Base-by-base conservation (phyloP, 2,329 filamentous ascomycete genomes). In the Lasiodiplodia sp. region DNA sequence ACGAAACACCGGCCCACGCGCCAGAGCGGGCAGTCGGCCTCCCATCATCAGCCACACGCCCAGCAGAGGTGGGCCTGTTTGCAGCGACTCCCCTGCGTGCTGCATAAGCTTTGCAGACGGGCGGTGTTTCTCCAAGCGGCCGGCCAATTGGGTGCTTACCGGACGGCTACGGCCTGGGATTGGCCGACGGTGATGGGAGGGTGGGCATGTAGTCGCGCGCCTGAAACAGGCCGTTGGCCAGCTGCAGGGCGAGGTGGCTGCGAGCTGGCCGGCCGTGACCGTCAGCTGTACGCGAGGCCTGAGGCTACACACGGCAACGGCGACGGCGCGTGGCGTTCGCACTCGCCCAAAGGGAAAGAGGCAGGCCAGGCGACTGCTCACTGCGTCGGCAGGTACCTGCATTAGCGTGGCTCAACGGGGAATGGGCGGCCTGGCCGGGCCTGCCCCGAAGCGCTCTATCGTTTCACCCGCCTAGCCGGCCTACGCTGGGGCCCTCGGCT, bases 391-490 rank as follows among this genome's bases (percentile, higher is more conserved):
- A 37, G 23, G 63, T 66, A 55, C 63, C 63, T 66, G 63, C 63
- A 47, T 55, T 66, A 66, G 63, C 31, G 63, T 34, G 16, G 49
- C 49, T 38, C 16, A 21, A 21, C 62, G n/a, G 40, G 47, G 62
- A 40, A 44, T 14, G 40, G 40, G 40, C 58, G 34, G 58, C 58
- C 14, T 28, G 40, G 37, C 10, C 16, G 44, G 40, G 47, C 44
- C 47, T 31, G 44, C 60, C 44, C 37, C 37, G 44, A 23, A 23
- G 25, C 60, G 60, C 60, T 64, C 60, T 64, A 64, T 64, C 60
- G 63, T 66, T 66, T 66, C 63, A 66, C 25, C 47, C 51, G 21
- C 62, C 62, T 53, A 66, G 62, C 62, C 62, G 62, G 52, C 63
- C 23, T 2, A 4, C 25, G 63, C 63, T 37, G 14, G 49, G 60